phyloP scores from a whole-genome alignment of 2,329 filamentous ascomycete species.

The Cordyceps tenuipes region DNA sequence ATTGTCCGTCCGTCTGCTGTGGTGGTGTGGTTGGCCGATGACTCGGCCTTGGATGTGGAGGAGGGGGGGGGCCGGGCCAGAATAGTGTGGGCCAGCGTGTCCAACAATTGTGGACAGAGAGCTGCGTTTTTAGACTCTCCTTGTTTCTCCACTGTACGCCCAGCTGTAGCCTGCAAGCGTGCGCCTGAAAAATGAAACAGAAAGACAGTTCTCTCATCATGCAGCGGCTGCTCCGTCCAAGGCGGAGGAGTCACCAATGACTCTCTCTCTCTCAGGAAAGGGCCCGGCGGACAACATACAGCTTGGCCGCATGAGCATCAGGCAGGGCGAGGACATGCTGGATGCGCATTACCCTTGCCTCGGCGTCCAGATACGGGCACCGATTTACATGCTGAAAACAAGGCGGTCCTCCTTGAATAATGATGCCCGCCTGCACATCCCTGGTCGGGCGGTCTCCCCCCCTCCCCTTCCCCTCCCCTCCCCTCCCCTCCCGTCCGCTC shows the following conservation, averaged over 20 bases:
- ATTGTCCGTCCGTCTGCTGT: not conserved
- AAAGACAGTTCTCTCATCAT: too few relatives aligned
- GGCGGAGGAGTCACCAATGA: not conserved
- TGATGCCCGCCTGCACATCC: not conserved
- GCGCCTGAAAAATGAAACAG: too few relatives aligned
- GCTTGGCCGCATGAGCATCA: not conserved
- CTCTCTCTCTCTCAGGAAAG: too few relatives aligned
- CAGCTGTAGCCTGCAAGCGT: too few relatives aligned
- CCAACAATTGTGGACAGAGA: not conserved
- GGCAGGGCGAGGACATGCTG: not conserved
- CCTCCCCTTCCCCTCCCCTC: too few relatives aligned
- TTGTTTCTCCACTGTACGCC: too few relatives aligned
- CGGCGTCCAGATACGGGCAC: not conserved
- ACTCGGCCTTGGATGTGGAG: not conserved
- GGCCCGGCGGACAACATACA: too few relatives aligned
- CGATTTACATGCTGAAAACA: not conserved
- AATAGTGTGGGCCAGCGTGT: not conserved
- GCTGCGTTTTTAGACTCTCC: too few relatives aligned
- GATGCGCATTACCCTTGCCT: not conserved
- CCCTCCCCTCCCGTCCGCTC: too few relatives aligned
- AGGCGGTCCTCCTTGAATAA: not conserved
- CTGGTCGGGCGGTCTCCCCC: too few relatives aligned
- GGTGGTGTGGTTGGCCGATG: slow-evolving; percentile 7
- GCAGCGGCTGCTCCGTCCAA: not conserved
- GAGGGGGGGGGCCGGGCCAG: too few relatives aligned